Conservation (phyloP, 257 asterid genomes). For the Nicotiana tomentosiformis region DNA sequence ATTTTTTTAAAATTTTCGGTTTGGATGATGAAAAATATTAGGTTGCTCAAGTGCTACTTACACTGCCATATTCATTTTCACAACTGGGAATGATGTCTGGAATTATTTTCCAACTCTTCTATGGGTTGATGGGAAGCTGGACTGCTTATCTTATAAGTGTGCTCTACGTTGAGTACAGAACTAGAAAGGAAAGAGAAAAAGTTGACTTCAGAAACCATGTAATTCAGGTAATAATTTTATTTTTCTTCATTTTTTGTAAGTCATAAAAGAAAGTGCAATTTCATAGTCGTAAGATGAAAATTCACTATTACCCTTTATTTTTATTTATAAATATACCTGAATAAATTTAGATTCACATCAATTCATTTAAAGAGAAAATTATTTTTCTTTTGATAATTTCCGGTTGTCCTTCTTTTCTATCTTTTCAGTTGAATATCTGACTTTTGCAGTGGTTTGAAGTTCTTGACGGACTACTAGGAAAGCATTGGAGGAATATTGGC, state of each 20-base stretch:
- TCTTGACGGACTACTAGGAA: conserved; percentile 85
- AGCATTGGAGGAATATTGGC: conserved; percentile 87
- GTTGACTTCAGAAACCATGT: conserved; percentile 84
- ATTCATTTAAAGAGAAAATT: background rate
- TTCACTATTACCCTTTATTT: background rate
- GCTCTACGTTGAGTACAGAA: conserved; percentile 81
- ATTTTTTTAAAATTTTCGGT: background rate
- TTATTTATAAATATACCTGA: background rate
- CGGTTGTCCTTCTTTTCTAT: background rate
- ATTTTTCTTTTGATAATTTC: background rate
- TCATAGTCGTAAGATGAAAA: no score
- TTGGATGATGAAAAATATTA: conserved; percentile 2
- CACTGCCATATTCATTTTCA: conserved; percentile 83
- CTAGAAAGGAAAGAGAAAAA: conserved; percentile 82
- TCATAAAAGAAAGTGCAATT: background rate
- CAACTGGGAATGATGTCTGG: conserved; percentile 89
- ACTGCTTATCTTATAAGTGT: conserved; percentile 81
- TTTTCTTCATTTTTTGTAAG: no score
- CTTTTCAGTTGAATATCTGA: background rate
- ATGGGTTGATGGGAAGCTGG: conserved; percentile 89
- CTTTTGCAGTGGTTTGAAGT: conserved; percentile 84
- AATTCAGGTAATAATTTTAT: conserved; percentile 49
- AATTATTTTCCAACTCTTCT: conserved; percentile 59
- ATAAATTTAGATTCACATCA: background rate
- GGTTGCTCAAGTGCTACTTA: conserved; percentile 91